Evolutionary conservation across 2,329 filamentous ascomycete species (phyloP), one percentile per base, ranked within the genome.

Genomic region (Nigrospora oryzae): DNA sequence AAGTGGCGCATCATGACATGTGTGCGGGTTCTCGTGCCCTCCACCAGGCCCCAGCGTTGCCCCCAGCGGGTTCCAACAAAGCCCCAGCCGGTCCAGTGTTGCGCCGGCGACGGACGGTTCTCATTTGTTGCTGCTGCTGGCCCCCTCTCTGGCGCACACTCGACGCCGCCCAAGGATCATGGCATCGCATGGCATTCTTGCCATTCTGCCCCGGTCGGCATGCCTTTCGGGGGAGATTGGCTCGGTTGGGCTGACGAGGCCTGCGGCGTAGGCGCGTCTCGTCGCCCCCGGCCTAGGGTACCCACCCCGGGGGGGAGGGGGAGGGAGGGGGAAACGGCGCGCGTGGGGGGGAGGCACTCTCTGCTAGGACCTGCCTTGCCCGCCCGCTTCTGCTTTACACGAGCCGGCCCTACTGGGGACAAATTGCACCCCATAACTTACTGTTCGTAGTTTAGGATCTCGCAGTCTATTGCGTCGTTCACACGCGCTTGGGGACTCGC

Each of bases 401-500:
- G 31, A 34, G 40, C 36, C 40, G 40, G 40, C 40, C 19, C 36
- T 42, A 42, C 40, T 42, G 40, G 40, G 33, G 40, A 30, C 32
- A 16, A 11, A 36, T 34, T 42, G 16, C n/a, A 19, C 40, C 33
- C 40, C 40, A 42, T 36, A 42, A 42, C 14, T 42, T 42, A n/a
- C 40, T 33, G 10, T 15, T 30, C 40, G 30, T 36, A 36, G 40
- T 36, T 36, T 42, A 42, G 32, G 36, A 30, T 36, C 33, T n/a
- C 23, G 32, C 35, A 35, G 40, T 42, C 40, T 15, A 42, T 42
- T 42, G 40, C 40, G 40, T 42, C 40, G 40, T 36, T 36, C 17
- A 42, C 13, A 10, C 17, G 32, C 16, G 33, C 40, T n/a, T 34
- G 40, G 40, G 28, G 16, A 5, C 6, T 42, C 40, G 33, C 36